phyloP scores from a whole-genome alignment of 1,139 yeast genomes.

The Candida sanyaensis region DNA sequence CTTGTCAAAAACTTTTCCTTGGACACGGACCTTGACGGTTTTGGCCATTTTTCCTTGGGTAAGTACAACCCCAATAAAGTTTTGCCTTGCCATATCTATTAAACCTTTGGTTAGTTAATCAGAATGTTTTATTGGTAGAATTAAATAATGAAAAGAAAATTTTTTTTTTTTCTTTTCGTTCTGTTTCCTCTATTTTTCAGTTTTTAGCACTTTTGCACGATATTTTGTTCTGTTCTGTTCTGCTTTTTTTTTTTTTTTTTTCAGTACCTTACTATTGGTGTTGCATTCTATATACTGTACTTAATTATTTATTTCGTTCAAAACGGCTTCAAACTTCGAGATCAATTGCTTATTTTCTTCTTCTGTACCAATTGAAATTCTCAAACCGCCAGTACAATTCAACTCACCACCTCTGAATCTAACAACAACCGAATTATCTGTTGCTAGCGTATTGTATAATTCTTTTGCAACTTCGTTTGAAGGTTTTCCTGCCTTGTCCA shows the following conservation, averaged over 20 bases:
- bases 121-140: neutral
- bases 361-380: slow-evolving; percentile 84
- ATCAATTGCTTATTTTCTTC: slow-evolving; percentile 68
- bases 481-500: slow-evolving; percentile 62
- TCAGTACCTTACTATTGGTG: neutral
- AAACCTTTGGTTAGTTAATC: neutral
- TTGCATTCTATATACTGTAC: neutral
- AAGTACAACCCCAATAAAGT: slow-evolving; percentile 87
- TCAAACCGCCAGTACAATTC: slow-evolving; percentile 83
- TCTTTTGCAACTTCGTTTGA: slow-evolving; percentile 67
- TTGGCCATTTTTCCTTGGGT: slow-evolving; percentile 96
- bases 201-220: neutral
- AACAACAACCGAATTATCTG: slow-evolving; percentile 73
- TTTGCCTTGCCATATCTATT: slow-evolving; percentile 75
- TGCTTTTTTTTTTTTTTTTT: neutral
- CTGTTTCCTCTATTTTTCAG: neutral
- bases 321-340: slow-evolving; percentile 39
- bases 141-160: neutral
- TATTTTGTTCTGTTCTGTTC: neutral
- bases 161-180: slow-evolving; percentile 2
- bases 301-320: slow-evolving; percentile 11
- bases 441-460: slow-evolving; percentile 71
- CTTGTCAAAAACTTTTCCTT: slow-evolving; percentile 66
- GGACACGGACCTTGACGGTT: slow-evolving; percentile 92
- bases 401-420: slow-evolving; percentile 89